These are phyloP conservation scores for Fusarium subtropicale DNA, from an alignment of 2,329 filamentous ascomycete species.

Conservation along the genomic window DNA sequence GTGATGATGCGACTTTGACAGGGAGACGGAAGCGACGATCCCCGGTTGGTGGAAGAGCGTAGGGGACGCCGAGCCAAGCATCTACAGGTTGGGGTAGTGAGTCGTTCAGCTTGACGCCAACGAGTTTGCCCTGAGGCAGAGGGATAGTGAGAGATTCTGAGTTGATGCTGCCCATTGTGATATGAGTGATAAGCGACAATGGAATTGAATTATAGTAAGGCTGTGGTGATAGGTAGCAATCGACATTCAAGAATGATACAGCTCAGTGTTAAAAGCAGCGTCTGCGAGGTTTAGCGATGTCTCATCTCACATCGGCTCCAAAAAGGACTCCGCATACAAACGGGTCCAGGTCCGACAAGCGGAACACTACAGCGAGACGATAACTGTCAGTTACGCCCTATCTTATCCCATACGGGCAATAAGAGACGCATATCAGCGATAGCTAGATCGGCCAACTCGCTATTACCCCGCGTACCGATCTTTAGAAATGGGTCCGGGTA, in stretches of 20 bases:
- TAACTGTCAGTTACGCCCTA: background rate
- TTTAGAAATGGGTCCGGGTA: background rate
- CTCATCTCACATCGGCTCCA: constrained; percentile 19
- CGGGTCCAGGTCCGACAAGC: constrained; percentile 16
- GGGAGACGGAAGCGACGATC: constrained; percentile 59
- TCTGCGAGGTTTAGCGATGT: background rate
- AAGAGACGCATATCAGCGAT: background rate
- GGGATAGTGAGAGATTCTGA: constrained; percentile 25
- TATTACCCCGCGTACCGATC: constrained; percentile 24
- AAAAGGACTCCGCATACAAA: constrained; percentile 17
- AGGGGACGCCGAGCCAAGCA: constrained; percentile 62
- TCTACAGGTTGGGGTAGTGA: constrained; percentile 49
- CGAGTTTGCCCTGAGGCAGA: constrained; percentile 40
- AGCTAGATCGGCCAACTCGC: constrained; percentile 9
- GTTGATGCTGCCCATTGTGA: constrained; percentile 29
- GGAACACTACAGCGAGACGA: background rate
- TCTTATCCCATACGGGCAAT: constrained; percentile 2
- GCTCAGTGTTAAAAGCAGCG: background rate
- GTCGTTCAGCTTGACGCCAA: constrained; percentile 36
- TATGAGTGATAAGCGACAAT: background rate
- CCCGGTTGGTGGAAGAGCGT: constrained; percentile 59
- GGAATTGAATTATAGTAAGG: background rate
- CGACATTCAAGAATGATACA: background rate
- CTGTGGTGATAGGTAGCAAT: background rate
- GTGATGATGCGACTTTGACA: constrained; percentile 43